Base-by-base conservation (phyloP, 768 basidiomycete species). In the Amanita pseudoporphyria region DNA sequence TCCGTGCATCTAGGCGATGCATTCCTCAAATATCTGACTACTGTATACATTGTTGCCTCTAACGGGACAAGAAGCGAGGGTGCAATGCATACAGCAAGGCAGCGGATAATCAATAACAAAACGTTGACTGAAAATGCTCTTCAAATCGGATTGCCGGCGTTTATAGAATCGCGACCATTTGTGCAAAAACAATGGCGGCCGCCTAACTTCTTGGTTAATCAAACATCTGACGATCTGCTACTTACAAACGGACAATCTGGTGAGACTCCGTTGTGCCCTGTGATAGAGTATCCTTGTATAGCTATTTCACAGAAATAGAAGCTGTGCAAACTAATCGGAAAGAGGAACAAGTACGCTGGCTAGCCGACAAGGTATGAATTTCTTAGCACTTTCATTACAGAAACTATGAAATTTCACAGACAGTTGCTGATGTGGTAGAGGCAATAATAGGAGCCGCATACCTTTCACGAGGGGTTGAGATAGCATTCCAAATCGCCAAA, bases 381-480 rank as follows among this genome's bases (percentile, higher is more conserved):
- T 30, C n/a, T 14, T 26, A 13, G 9, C 18, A 12, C 13, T 24
- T 6, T 12, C 22, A 46, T 22, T 42, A 24, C 21, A 32, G 35
- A 51, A n/a, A 14, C n/a, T 21, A 12, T 14, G 57, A 16, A 47
- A 21, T 28, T 24, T 24, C 39, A 31, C 47, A 91, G 89, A 78
- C 81, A 18, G 71, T 90, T 24, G 89, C 90, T 43, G 90, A 93
- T 64, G 85, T 90, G 37, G 77, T 79, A 7, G 90, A 93, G 64
- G 87, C 90, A 3, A 79, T 92, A 52, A 79, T 91, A 22, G 90
- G 84, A 30, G 89, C 88, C 14, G 87, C 84, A 4, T 90, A 82
- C 60, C 69, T 86, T 39, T 78, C 82, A 19, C 83, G 84, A 9
- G 89, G 87, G 46, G 70, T 72, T 43, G 82, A 86, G 46, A 63